Percentiles rank a stretch among this genome's conserved stretches.
Conservation (phyloP, 768 basidiomycete species). For the Stropharia rugosoannulata region DNA sequence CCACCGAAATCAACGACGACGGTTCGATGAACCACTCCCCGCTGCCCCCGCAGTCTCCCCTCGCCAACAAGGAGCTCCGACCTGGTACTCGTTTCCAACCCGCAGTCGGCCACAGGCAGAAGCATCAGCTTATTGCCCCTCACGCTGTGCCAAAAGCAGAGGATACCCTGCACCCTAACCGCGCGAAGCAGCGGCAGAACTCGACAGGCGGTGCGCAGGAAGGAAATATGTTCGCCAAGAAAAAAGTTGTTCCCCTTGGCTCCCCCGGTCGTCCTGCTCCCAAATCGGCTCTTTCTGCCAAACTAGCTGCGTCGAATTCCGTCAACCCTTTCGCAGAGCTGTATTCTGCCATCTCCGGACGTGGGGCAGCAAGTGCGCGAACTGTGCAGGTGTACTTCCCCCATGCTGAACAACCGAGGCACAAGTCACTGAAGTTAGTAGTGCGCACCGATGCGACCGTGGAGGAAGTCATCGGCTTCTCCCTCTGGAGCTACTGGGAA, state of each 20-base stretch:
- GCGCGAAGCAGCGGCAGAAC: too few species aligned
- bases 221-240: constrained; percentile 46
- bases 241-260: constrained; percentile 31
- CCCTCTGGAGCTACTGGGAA: constrained; percentile 93
- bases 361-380: constrained; percentile 61
- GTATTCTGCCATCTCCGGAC: constrained; percentile 84
- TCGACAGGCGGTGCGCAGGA: too few species aligned
- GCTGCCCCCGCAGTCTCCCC: too few species aligned
- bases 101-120: too few species aligned
- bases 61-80: too few species aligned
- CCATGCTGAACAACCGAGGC: constrained; percentile 59
- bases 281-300: constrained; percentile 68
- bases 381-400: constrained; percentile 85
- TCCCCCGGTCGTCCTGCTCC: constrained; percentile 17
- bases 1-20: too few species aligned
- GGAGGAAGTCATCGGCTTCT: constrained; percentile 94
- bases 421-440: constrained; percentile 66
- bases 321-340: constrained; percentile 87
- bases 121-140: too few species aligned
- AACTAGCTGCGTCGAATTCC: constrained; percentile 68
- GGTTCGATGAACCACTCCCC: too few species aligned
- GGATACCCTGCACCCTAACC: too few species aligned
- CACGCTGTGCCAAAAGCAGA: too few species aligned
- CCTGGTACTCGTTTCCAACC: too few species aligned
- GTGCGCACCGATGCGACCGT: constrained; percentile 88